phyloP scores from a whole-genome alignment of 768 basidiomycete genomes.

The Serendipita sp. region DNA sequence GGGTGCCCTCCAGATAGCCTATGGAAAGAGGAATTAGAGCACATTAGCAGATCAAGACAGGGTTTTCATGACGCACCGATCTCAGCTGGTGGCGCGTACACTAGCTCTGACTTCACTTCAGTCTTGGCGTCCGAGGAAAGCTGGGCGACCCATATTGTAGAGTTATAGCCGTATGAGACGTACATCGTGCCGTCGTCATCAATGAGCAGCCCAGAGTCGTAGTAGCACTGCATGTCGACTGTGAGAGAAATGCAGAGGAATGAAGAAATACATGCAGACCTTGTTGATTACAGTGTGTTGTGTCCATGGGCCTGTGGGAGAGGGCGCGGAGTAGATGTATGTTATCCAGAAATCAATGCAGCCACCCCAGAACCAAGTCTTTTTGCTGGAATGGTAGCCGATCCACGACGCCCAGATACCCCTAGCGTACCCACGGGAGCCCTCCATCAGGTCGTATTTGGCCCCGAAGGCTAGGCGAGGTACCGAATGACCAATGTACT shows the following conservation, averaged over 20 bases:
- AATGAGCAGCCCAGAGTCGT: constrained; percentile 8
- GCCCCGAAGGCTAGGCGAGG: constrained; percentile 6
- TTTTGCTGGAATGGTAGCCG: background rate
- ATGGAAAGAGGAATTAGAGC: background rate
- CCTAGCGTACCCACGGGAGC: constrained; percentile 6
- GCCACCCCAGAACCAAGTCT: constrained; percentile 5
- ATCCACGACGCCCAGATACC: constrained; percentile 9
- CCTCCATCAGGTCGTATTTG: background rate
- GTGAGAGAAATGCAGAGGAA: background rate
- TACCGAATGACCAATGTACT: constrained; percentile 8
- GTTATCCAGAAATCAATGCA: constrained; percentile 3
- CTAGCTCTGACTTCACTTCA: background rate
- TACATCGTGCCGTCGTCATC: constrained; percentile 7
- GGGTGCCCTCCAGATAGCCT: constrained; percentile 7
- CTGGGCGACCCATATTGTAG: background rate
- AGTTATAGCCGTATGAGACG: background rate
- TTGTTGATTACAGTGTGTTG: background rate
- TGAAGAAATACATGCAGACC: background rate
- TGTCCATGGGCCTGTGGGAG: constrained; percentile 2
- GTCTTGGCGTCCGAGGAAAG: background rate
- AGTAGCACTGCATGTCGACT: constrained; percentile 3
- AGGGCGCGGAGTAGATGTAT: constrained; percentile 4
- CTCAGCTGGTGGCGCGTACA: background rate
- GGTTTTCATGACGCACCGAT: background rate
- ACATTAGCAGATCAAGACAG: background rate